phyloP scores from a whole-genome alignment of 2,329 filamentous ascomycete genomes.

The Pyricularia grisea region DNA sequence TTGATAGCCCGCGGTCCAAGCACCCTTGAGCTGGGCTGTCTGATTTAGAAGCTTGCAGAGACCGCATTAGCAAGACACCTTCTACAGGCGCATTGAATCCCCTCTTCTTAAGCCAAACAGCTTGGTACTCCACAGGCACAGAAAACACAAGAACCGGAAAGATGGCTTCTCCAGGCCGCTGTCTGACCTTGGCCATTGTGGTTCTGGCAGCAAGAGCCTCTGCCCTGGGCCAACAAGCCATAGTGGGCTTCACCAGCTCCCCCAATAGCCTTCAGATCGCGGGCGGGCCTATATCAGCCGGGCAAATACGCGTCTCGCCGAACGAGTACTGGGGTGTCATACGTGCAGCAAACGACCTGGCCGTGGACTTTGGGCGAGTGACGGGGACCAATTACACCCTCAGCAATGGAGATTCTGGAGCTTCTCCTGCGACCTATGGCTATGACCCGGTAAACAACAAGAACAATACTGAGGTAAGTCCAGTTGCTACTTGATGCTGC shows the following conservation, averaged over 20 bases:
- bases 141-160: not conserved
- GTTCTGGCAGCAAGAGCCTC: constrained; percentile 13
- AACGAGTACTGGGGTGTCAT: constrained; percentile 61
- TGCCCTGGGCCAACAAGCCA: constrained; percentile 39
- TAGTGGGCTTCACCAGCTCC: constrained; percentile 28
- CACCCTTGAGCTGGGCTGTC: too few relatives aligned
- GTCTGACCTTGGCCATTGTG: not conserved
- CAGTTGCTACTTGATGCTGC: not conserved
- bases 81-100: not conserved
- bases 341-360: constrained; percentile 57
- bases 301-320: constrained; percentile 44
- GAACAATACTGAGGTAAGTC: constrained; percentile 36
- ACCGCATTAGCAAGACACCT: not conserved
- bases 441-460: constrained; percentile 33
- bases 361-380: constrained; percentile 60
- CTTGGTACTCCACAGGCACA: not conserved
- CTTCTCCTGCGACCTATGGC: constrained; percentile 27
- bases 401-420: constrained; percentile 33
- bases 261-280: constrained; percentile 22
- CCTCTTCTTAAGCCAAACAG: not conserved
- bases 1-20: not conserved
- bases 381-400: constrained; percentile 55
- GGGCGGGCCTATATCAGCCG: constrained; percentile 24
- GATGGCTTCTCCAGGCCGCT: not conserved
- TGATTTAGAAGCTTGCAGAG: not conserved